Evolutionary conservation across 495 filamentous ascomycete species (phyloP).

Genomic region (Aspergillus incahuasiensis): DNA sequence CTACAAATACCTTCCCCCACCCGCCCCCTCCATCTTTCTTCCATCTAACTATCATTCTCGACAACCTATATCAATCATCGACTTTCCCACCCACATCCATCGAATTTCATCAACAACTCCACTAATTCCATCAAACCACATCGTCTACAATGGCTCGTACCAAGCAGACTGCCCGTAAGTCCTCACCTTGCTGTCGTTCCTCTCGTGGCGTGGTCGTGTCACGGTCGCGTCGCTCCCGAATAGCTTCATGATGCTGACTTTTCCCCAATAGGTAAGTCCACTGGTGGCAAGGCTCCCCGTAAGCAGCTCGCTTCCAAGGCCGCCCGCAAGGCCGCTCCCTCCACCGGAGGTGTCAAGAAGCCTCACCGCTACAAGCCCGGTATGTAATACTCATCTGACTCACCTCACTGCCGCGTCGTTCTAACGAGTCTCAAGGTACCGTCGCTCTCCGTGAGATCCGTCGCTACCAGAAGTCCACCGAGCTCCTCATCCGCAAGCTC

Average conservation of each 20-base stretch:
- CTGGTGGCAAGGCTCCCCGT: conserved; percentile 98
- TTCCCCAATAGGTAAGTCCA: conserved; percentile 68
- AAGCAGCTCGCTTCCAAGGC: conserved; percentile 94
- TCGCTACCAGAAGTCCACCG: conserved; percentile 99
- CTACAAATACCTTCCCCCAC: conserved; percentile 50
- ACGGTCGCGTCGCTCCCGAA: conserved; percentile 25
- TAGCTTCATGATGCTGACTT: conserved; percentile 37
- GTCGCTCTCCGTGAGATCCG: conserved; percentile 99
- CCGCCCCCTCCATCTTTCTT: conserved; percentile 48
- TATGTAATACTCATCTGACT: conserved; percentile 35
- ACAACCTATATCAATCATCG: conserved; percentile 31
- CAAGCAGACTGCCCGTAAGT: conserved; percentile 98
- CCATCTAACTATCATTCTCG: conserved; percentile 36
- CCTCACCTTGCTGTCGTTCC: conserved; percentile 19
- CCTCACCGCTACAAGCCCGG: conserved; percentile 99
- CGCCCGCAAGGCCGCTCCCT: conserved; percentile 71
- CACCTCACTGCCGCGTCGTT: conserved; percentile 1
- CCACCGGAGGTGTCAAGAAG: conserved; percentile 97
- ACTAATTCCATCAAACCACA: conserved; percentile 44
- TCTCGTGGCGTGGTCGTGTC: conserved; percentile 17
- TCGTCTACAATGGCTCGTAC: conserved; percentile 86
- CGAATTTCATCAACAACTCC: conserved; percentile 37
- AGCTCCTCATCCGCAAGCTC: conserved; percentile 99
- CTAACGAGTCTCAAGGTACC: conserved; percentile 61
- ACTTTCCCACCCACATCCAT: conserved; percentile 42